Evolutionary conservation across 768 basidiomycete species (phyloP), one percentile per base, ranked within the genome.

Genomic region (Phanerochaete sordida): DNA sequence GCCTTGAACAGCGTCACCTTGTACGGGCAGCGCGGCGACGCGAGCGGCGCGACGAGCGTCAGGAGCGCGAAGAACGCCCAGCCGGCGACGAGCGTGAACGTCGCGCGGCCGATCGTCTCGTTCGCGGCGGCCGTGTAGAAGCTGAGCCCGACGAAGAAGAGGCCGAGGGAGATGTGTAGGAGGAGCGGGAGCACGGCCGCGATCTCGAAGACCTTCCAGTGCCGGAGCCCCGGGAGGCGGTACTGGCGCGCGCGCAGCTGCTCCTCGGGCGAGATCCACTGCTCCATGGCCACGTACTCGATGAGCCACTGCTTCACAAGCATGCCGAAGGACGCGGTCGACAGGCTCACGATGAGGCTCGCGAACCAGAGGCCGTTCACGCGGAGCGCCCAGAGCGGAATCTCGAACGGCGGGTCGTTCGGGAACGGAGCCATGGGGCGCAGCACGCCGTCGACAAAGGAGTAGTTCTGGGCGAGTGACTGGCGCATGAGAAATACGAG

Each of bases 311-410:
- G 51, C 33, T 52, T 52, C 3, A 52, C 51, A 13, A 52, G 33
- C 19, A 52, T 52, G n/a, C 60, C 62, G 27, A 60, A 51, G 23
- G 51, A 64, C 6, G 62, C 62, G 30, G 62, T 24, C 1, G 50
- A 19, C 7, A 64, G 59, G 58, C 58, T 60, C 3, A 39, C 26
- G 12, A 57, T 53, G 13, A 62, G 57, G 39, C 61, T 62, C 12
- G 45, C 23, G 23, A 62, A 45, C 61, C 61, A 64, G n/a, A 64
- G 48, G 8, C 28, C 26, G 43, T 64, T 64, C 12, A 64, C 37
- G 15, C 33, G 33, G 13, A 35, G 33, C 33, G 13, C 33, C 33
- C 33, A 35, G 7, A 35, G 33, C 7, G 33, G 33, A 13, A 35
- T 13, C 33, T 35, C 33, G 13, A 35, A 35, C 6, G 33, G 33